Percentiles rank a stretch among this genome's conserved stretches.
phyloP scores from a whole-genome alignment of 352 stramenopile genomes.

The Pythium plurisporium region DNA sequence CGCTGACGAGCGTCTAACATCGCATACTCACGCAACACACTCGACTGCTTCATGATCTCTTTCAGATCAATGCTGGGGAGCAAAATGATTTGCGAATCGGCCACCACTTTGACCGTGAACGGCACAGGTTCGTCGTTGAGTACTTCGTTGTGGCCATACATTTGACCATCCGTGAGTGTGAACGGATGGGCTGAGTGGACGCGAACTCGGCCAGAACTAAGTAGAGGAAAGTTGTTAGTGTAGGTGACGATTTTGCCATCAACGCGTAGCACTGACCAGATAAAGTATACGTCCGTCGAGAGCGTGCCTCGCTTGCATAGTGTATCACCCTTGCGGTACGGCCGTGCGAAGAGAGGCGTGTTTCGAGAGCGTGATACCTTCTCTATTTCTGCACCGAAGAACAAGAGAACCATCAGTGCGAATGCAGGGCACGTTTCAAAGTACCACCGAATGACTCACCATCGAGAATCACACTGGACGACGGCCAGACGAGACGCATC shows the following conservation, averaged over 20 bases:
- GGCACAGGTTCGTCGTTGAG: slow-evolving; percentile 68
- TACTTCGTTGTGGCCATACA: slow-evolving; percentile 66
- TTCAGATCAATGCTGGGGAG: slow-evolving; percentile 59
- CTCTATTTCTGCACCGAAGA: slow-evolving; percentile 52
- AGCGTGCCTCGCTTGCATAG: slow-evolving; percentile 63
- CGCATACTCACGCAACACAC: slow-evolving; percentile 17
- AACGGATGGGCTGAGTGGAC: slow-evolving; percentile 68
- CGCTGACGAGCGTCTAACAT: slow-evolving; percentile 12
- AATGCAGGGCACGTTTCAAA: too few relatives aligned
- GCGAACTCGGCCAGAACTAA: slow-evolving; percentile 56
- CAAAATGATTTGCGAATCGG: slow-evolving; percentile 57
- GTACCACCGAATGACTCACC: slow-evolving; percentile 27
- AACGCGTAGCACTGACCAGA: slow-evolving; percentile 36
- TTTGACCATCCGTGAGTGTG: slow-evolving; percentile 38
- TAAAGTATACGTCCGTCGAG: slow-evolving; percentile 73
- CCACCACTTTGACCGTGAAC: slow-evolving; percentile 55
- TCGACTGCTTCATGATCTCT: slow-evolving; percentile 39
- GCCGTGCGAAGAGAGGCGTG: slow-evolving; percentile 68
- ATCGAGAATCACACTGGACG: slow-evolving; percentile 52
- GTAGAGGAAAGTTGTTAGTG: not conserved
- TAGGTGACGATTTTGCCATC: not conserved
- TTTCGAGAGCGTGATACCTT: slow-evolving; percentile 36
- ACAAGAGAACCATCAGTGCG: too few relatives aligned
- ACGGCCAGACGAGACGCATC: slow-evolving; percentile 52
- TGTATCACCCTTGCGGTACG: slow-evolving; percentile 56